These are phyloP conservation scores for Ustilago trichophora DNA, from an alignment of 1,284 basidiomycete genomes.

Conservation along the genomic window DNA sequence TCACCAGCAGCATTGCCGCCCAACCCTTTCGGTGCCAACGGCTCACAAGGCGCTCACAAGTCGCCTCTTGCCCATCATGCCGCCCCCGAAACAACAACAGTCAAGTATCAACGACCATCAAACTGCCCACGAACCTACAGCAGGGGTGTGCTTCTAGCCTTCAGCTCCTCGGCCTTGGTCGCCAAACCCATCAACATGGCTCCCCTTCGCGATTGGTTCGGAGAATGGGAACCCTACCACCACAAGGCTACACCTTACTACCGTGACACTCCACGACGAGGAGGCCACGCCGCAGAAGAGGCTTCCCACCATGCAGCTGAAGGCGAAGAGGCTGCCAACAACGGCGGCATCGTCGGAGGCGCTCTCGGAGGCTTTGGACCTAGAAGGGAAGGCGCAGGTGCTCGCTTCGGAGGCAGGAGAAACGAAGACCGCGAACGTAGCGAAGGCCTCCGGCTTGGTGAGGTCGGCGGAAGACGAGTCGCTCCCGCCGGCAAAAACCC, in stretches of 20 bases:
- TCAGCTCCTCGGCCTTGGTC: slow-evolving; percentile 81
- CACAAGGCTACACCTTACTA: slow-evolving; percentile 68
- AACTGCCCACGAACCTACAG: slow-evolving; percentile 39
- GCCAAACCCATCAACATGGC: slow-evolving; percentile 79
- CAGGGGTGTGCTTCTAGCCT: slow-evolving; percentile 70
- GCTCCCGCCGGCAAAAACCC: slow-evolving; percentile 58
- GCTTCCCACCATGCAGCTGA: slow-evolving; percentile 7
- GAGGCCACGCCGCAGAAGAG: slow-evolving; percentile 30
- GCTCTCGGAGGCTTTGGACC: slow-evolving; percentile 44
- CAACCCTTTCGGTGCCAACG: slow-evolving; percentile 41
- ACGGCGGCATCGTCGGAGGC: slow-evolving; percentile 41
- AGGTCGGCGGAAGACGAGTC: slow-evolving; percentile 27
- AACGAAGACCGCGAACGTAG: slow-evolving; percentile 48
- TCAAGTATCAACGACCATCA: slow-evolving; percentile 26
- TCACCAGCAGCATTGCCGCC: slow-evolving; percentile 43
- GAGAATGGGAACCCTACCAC: slow-evolving; percentile 68
- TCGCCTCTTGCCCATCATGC: slow-evolving; percentile 14
- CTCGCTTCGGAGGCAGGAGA: slow-evolving; percentile 39
- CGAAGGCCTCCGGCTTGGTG: slow-evolving; percentile 40
- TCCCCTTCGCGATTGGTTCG: slow-evolving; percentile 83
- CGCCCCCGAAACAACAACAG: slow-evolving; percentile 2
- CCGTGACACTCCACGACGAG: slow-evolving; percentile 75
- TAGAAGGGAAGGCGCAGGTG: slow-evolving; percentile 42
- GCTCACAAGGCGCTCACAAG: slow-evolving; percentile 11
- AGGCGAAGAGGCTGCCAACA: slow-evolving; percentile 24